Evolutionary conservation across 176 grass and related monocot genomes (phyloP), one percentile per base, ranked within the genome.

Genomic region (Ampelocalamus luodianensis): DNA sequence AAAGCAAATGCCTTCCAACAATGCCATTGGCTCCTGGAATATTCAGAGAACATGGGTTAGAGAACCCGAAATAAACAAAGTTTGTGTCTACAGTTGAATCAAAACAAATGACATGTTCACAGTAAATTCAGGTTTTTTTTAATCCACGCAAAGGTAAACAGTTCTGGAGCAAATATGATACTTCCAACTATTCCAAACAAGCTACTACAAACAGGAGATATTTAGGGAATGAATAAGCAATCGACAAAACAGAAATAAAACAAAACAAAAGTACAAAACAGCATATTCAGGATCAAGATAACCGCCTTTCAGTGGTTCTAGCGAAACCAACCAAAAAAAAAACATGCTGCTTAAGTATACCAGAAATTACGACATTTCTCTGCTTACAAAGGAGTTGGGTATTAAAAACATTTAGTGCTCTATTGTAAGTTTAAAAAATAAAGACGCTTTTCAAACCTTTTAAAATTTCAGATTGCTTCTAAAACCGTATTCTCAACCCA

Each of bases 21-120:
- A 11, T 8, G 2, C 67, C 68, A 27, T 32, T 83, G 16, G 39
- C 37, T 46, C 68, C 89, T 91, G 85, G 53, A 87, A 80, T 63
- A 80, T 68, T 48, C 40, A 26, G 5, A 83, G 16, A 67, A 74
- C 0, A 38, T 55, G 13, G 2, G 51, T 74, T 72, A 78, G 66
- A 78, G 10, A 18, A 2, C 14, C 16, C 14, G 11, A 77, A 59
- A 54, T 66, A 18, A 85, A 48, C 27, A 44, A 78, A 62, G 26
- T 56, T 29, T 77, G 40, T 2, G 1, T 16, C 15, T 2, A 82
- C 6, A 49, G 40, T 32, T 11, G 26, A 20, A 51, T 22, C 36
- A 63, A n/a, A 49, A 38, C 40, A 70, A 81, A 62, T 71, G 18
- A 43, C 7, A 82, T 59, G 61, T 50, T 58, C 9, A 44, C 70